A percentile compares a stretch with the other conserved stretches of the same genome.
phyloP scores from a whole-genome alignment of 768 basidiomycete species.

The Podaxis carcinomalis region DNA sequence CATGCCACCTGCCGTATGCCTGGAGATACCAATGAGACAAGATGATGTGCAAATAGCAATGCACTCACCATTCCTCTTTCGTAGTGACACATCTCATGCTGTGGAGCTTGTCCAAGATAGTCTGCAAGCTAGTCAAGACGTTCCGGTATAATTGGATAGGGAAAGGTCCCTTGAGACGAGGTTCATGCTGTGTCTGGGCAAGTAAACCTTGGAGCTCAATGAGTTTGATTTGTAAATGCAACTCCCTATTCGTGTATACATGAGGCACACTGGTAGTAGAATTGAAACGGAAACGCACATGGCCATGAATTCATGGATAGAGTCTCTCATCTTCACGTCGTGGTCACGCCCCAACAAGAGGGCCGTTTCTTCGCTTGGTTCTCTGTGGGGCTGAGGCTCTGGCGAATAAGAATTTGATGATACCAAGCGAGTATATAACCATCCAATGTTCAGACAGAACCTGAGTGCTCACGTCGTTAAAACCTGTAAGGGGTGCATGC shows the following conservation, averaged over 20 bases:
- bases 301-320: constrained; percentile 85
- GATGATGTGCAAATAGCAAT: constrained; percentile 8
- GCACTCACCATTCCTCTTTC: constrained; percentile 81
- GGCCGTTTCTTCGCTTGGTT: constrained; percentile 20
- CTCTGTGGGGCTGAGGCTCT: constrained; percentile 30
- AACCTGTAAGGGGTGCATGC: constrained; percentile 5
- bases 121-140: constrained; percentile 77
- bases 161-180: constrained; percentile 93
- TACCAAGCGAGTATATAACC: constrained; percentile 91
- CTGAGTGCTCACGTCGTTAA: constrained; percentile 31
- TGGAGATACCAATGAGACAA: constrained; percentile 21
- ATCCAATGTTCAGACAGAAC: constrained; percentile 90
- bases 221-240: constrained; percentile 89
- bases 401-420: constrained; percentile 77
- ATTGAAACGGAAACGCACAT: constrained; percentile 50
- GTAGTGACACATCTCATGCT: constrained; percentile 98
- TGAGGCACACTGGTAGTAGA: neutral
- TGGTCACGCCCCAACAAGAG: constrained; percentile 28
- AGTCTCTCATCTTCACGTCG: constrained; percentile 47
- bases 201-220: constrained; percentile 84
- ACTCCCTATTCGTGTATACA: constrained; percentile 59
- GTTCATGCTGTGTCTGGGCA: constrained; percentile 87
- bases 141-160: constrained; percentile 82
- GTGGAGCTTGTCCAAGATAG: constrained; percentile 84
- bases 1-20: constrained; percentile 63